These are phyloP conservation scores for Neonectria neomacrospora DNA, from an alignment of 2,329 filamentous ascomycete genomes.

Conservation along the genomic window DNA sequence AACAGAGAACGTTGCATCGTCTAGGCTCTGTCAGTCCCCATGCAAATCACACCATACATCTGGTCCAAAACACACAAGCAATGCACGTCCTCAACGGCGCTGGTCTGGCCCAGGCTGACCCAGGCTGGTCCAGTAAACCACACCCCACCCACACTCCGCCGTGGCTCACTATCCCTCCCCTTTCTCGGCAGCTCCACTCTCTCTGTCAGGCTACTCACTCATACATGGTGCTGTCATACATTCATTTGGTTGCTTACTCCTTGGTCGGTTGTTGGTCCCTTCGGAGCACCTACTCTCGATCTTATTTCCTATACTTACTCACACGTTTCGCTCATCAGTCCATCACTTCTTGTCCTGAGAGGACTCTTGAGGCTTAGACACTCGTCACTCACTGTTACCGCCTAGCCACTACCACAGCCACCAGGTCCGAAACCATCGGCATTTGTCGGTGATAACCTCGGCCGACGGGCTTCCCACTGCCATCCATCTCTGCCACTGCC, in stretches of 20 bases:
- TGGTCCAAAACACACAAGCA: constrained; percentile 10
- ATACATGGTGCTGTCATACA: neutral
- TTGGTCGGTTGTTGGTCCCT: neutral
- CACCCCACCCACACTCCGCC: neutral
- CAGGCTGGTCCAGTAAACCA: neutral
- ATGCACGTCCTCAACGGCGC: constrained; percentile 4
- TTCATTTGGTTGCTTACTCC: neutral
- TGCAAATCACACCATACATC: constrained; percentile 19
- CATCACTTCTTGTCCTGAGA: neutral
- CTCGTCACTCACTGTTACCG: neutral
- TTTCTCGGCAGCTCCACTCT: neutral
- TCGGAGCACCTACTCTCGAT: neutral
- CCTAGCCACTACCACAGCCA: neutral
- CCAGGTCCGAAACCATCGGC: neutral
- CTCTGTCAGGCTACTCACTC: neutral
- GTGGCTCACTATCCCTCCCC: neutral
- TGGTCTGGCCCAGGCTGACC: constrained; percentile 1
- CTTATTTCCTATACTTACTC: neutral
- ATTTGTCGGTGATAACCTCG: neutral
- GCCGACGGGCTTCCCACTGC: neutral
- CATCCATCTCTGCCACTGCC: neutral
- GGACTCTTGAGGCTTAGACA: neutral
- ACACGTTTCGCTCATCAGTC: neutral
- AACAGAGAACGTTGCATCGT: constrained; percentile 26
- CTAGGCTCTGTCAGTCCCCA: constrained; percentile 11